Conservation (phyloP, 2,329 filamentous ascomycete species). For the Ophiostoma angusticollis region DNA sequence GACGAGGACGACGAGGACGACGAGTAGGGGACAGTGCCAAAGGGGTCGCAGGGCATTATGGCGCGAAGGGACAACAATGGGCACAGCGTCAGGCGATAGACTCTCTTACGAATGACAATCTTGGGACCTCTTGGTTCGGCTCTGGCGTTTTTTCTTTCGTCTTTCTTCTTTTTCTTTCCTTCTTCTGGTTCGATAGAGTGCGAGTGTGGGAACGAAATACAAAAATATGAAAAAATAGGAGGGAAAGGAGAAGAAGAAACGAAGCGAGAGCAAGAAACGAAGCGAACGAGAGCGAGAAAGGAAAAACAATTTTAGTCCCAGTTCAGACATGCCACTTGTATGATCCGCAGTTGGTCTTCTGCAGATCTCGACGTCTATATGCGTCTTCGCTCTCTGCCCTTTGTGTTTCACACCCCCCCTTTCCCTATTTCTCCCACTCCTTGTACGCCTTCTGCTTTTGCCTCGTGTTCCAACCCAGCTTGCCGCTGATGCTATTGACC, state of each 20-base stretch:
- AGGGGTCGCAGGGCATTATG: no score
- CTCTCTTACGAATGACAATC: no score
- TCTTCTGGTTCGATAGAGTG: slow-evolving; percentile 1
- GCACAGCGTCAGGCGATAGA: no score
- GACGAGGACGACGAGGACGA: slow-evolving; percentile 6
- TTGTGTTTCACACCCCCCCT: slow-evolving; percentile 1
- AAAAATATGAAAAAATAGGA: background rate
- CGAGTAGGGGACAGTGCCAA: no score
- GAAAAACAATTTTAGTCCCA: no score
- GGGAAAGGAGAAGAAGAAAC: background rate
- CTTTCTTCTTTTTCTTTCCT: slow-evolving; percentile 2
- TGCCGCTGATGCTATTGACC: slow-evolving; percentile 69
- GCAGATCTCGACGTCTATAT: slow-evolving; percentile 6
- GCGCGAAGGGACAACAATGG: no score
- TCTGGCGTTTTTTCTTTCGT: background rate
- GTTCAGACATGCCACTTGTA: background rate
- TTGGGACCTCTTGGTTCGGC: no score
- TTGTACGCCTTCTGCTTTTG: slow-evolving; percentile 58
- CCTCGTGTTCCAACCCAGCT: slow-evolving; percentile 69
- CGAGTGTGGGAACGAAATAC: background rate
- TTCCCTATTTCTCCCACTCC: slow-evolving; percentile 28
- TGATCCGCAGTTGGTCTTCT: slow-evolving; percentile 3
- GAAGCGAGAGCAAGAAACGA: background rate
- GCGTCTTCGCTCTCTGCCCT: background rate
- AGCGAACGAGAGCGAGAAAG: background rate